Base-by-base conservation (phyloP, 2,329 filamentous ascomycete species). In the Fusarium sp. region DNA sequence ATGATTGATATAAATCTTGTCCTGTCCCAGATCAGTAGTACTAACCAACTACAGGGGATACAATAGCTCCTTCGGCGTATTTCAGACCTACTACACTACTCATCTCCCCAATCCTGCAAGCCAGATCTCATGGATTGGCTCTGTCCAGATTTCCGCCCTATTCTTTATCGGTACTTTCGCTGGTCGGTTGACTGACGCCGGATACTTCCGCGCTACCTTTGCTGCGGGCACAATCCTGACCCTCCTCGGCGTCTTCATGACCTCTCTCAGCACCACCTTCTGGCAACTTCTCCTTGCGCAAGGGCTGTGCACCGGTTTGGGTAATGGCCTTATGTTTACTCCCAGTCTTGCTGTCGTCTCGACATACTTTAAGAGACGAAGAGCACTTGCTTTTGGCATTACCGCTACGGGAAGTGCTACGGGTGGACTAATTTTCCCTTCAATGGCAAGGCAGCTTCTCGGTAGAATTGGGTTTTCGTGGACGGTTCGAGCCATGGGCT, bases 301-400 rank as follows among this genome's bases (percentile, higher is more conserved):
- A 65, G 84, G 84, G 6, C 71, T 85, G 3, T 82, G 84, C 42
- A 72, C 82, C 8, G 84, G 84, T 0, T 55, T 85, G 1, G 87
- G 86, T 0, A 83, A 84, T 20, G 88, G 87, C 1, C 83, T 84
- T 53, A 79, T 88, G 9, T 89, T 88, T 72, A 82, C 86, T 12
- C 85, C 88, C 0, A 83, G 84, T 5, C 80, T 90, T 23, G 86
- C 88, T 11, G 81, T 91, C 10, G 77, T 91, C 13, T 85, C 88
- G 0, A 85, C 87, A n/a, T 90, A 90, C 65, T 91, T 91, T 72
- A 81, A 82, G 36, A 81, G 80, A 40, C 83, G 81, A 56, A 81
- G 86, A 58, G 84, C 83, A 1, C 76, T 91, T 5, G 88, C 86
- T 7, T 84, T 89, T 40, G 88, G 89, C 3, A 73, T 90, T 3